Evolutionary conservation across 2,329 filamentous ascomycete genomes (phyloP).

Genomic region (Aspergillus neoniger): DNA sequence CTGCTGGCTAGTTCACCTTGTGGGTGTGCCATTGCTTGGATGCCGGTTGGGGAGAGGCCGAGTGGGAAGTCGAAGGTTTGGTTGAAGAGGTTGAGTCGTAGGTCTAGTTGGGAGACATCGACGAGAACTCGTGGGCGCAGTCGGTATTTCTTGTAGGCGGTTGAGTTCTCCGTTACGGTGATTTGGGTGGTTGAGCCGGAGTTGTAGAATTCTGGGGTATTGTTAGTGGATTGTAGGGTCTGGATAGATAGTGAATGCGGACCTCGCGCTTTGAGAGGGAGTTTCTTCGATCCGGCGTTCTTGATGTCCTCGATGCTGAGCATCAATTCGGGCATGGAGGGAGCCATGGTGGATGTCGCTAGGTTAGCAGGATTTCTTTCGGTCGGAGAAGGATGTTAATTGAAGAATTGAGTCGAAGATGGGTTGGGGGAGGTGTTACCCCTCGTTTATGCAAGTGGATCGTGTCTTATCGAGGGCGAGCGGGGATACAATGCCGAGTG

Average conservation of each 20-base stretch:
- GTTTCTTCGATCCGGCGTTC: conserved; percentile 7
- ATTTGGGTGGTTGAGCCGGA: conserved; percentile 49
- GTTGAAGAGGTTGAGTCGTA: conserved; percentile 48
- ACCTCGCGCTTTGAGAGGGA: conserved; percentile 8
- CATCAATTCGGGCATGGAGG: conserved; percentile 1
- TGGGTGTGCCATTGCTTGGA: conserved; percentile 55
- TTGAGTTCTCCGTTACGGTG: conserved; percentile 53
- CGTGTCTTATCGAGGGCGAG: too few species aligned
- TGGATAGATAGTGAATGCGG: not conserved
- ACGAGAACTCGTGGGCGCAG: conserved; percentile 49
- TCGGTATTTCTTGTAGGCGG: conserved; percentile 53
- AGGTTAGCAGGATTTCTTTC: too few species aligned
- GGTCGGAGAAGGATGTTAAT: not conserved
- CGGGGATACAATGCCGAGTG: too few species aligned
- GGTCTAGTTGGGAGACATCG: conserved; percentile 47
- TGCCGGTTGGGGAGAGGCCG: conserved; percentile 55
- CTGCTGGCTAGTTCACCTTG: conserved; percentile 56
- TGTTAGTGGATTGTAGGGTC: not conserved
- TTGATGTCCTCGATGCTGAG: conserved; percentile 16
- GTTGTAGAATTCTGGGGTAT: conserved; percentile 55
- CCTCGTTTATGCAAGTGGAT: too few species aligned
- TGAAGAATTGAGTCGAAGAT: not conserved
- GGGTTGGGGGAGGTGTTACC: too few species aligned
- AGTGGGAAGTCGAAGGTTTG: conserved; percentile 50
- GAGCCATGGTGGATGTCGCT: not conserved